phyloP scores from a whole-genome alignment of 192 early-diverging fungal species.

The Funneliformis mosseae region DNA sequence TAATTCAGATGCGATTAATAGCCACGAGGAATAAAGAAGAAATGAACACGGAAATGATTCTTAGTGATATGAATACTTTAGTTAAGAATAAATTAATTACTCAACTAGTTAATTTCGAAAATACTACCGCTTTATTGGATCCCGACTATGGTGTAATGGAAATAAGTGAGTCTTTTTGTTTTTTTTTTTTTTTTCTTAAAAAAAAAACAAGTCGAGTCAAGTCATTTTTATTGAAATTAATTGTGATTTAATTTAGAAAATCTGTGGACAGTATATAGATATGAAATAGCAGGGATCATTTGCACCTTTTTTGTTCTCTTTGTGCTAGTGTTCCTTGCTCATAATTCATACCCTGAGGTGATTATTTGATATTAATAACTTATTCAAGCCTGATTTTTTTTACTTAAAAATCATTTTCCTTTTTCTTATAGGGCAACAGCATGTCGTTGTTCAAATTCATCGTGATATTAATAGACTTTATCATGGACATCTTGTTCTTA shows the following conservation, averaged over 20 bases:
- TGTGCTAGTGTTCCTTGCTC: neutral
- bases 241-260: neutral
- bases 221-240: too few relatives aligned
- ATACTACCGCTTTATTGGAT: neutral
- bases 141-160: neutral
- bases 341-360: neutral
- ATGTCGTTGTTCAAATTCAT: neutral
- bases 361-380: neutral
- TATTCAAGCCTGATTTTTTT: too few relatives aligned
- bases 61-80: constrained; percentile 11
- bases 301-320: neutral
- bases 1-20: neutral
- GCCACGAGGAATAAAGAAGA: neutral
- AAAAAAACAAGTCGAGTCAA: too few relatives aligned
- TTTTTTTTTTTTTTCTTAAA: too few relatives aligned
- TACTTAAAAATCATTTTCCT: too few relatives aligned
- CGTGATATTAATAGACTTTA: neutral
- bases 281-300: neutral
- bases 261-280: neutral
- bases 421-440: neutral
- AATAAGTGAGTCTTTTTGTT: neutral
- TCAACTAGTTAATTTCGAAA: neutral
- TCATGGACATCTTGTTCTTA: neutral
- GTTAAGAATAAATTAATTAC: neutral
- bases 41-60: neutral